Percentiles rank a stretch among this genome's conserved stretches.
phyloP scores from a whole-genome alignment of 768 basidiomycete genomes.

The Pleurotus eryngii region DNA sequence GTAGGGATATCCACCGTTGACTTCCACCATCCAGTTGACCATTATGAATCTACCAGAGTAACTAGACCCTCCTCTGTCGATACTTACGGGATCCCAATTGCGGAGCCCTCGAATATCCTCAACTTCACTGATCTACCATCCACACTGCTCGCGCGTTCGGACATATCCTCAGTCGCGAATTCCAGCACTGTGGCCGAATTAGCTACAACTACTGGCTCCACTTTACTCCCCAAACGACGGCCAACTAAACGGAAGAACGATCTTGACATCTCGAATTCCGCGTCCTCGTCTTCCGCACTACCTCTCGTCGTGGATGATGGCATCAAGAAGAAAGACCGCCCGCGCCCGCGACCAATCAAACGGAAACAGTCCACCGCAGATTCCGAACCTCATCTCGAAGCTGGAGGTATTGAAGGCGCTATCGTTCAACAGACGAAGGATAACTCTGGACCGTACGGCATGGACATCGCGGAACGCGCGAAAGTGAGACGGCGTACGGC shows the following conservation, averaged over 20 bases:
- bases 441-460: conserved; percentile 13
- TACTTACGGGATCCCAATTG: not conserved
- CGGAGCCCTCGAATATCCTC: not conserved
- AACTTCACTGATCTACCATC: not conserved
- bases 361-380: not conserved
- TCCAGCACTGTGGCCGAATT: conserved; percentile 18
- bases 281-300: not conserved
- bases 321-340: conserved; percentile 1
- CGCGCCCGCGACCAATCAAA: not conserved
- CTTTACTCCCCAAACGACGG: conserved; percentile 10
- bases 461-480: conserved; percentile 54
- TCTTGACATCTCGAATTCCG: not conserved
- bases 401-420: no score
- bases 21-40: not conserved
- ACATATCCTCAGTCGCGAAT: not conserved
- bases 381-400: not conserved
- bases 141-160: not conserved
- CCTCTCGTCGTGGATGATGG: not conserved
- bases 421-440: no score
- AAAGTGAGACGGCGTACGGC: conserved; percentile 48
- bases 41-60: not conserved
- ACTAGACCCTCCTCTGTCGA: not conserved
- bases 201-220: not conserved
- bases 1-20: no score
- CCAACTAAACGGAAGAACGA: conserved; percentile 8